phyloP scores from a whole-genome alignment of 331 rosid species.

The Malus hybrid region DNA sequence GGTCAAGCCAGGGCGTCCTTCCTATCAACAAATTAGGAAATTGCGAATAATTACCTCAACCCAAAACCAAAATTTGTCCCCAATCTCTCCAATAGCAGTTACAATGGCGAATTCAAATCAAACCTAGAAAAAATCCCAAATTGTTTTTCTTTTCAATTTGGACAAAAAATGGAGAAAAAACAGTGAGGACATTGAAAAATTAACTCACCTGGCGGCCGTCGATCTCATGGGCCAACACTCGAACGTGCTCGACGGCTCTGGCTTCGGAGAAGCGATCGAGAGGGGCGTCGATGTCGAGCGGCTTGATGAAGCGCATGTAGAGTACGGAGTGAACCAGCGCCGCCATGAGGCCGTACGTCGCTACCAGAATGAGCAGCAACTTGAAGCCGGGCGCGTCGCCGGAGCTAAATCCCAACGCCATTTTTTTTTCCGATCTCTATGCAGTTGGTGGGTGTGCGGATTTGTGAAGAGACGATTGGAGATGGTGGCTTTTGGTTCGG shows the following conservation, averaged over 20 bases:
- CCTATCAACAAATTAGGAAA: constrained; percentile 46
- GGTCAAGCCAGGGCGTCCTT: constrained; percentile 86
- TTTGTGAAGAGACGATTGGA: not conserved
- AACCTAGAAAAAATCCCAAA: not conserved
- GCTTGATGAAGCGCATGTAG: constrained; percentile 73
- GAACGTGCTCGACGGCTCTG: constrained; percentile 71
- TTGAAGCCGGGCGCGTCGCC: constrained; percentile 61
- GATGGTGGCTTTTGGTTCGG: too few species aligned
- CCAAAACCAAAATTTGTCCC: not conserved
- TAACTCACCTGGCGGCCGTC: constrained; percentile 82
- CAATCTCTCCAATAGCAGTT: not conserved
- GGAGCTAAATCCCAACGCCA: constrained; percentile 48
- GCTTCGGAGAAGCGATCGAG: constrained; percentile 80
- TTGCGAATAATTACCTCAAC: constrained; percentile 14
- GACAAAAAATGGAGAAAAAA: not conserved
- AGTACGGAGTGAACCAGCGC: constrained; percentile 46
- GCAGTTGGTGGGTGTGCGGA: not conserved
- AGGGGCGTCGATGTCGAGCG: constrained; percentile 67
- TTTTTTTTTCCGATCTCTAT: constrained; percentile 2
- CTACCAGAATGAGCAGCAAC: constrained; percentile 39
- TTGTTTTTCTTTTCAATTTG: not conserved
- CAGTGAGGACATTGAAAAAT: too few species aligned
- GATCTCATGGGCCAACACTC: constrained; percentile 69
- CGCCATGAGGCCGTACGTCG: constrained; percentile 57
- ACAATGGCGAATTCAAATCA: not conserved